Base-by-base conservation (phyloP, 2,329 filamentous ascomycete genomes). In the Talaromyces sp. region DNA sequence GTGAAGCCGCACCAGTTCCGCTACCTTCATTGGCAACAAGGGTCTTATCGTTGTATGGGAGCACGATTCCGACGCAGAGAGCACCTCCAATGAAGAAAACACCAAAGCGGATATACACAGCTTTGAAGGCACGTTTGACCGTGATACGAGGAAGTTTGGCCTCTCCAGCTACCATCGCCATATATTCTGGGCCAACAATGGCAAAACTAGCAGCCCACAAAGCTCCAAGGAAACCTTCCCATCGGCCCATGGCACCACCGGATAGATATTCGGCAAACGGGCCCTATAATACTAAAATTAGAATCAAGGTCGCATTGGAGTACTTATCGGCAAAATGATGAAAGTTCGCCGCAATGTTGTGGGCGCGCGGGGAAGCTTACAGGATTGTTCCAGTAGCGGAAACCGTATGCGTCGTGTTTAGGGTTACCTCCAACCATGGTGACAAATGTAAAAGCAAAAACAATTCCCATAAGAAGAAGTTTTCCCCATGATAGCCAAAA, bases 21-120 rank as follows among this genome's bases (percentile, higher is more conserved):
- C 81, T 76, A 1, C 75, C 77, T 70, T 89, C 88, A 0, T 86
- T 87, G 39, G 80, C 82, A 2, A 79, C 81, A 58, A 92, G 81
- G 8, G 82, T 80, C 0, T 78, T 72, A 70, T 92, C 86, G 63
- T 89, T 83, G 72, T 88, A 89, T 3, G 91, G 82, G 54, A 92
- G 84, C 31, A 91, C 75, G 61, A 92, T 87, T 6, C 89, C 89
- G 2, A 91, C 87, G 17, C 84, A 86, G 4, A 94, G 82, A 0
- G 89, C 87, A 1, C 90, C 89, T 1, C 90, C 83, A 43, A 91
- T 84, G 77, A 92, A 93, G 76, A 93, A 93, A 15, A 86, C 78
- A 0, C 88, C 87, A 50, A 94, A 81, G n/a, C 91, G 89, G 75
- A 89, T 90, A 74, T 92, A 92, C 0, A 92, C 89, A 60, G 89